Evolutionary conservation across 2,329 filamentous ascomycete species (phyloP).

Genomic region (Penicillium sp.): DNA sequence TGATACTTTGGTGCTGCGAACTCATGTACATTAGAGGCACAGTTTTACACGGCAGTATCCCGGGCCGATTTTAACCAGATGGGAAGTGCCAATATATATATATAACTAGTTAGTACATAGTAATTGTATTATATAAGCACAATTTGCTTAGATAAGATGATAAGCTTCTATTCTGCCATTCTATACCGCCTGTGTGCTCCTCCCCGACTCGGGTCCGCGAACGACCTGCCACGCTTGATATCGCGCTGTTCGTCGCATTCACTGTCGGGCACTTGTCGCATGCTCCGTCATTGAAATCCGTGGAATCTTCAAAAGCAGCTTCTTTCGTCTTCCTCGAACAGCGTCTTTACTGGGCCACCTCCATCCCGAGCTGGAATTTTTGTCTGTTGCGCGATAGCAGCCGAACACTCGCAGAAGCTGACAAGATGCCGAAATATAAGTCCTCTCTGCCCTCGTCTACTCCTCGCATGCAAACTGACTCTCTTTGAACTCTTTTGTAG

Average conservation of each 20-base stretch:
- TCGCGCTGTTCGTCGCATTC: background rate
- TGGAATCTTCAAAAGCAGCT: background rate
- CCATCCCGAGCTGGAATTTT: slow-evolving; percentile 24
- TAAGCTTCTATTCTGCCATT: slow-evolving; percentile 17
- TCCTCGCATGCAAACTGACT: slow-evolving; percentile 40
- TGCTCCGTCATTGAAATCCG: background rate
- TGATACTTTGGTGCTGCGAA: too few relatives aligned
- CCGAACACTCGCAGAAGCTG: slow-evolving; percentile 22
- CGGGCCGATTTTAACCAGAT: too few relatives aligned
- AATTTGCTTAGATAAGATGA: background rate
- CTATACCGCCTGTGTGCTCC: slow-evolving; percentile 3
- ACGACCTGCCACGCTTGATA: background rate
- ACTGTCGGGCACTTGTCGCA: background rate
- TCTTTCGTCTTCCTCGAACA: too few relatives aligned
- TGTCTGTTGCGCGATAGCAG: slow-evolving; percentile 21
- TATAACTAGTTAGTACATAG: too few relatives aligned
- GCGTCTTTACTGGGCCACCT: background rate
- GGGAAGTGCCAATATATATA: too few relatives aligned
- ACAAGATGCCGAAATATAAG: slow-evolving; percentile 88
- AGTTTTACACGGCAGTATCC: too few relatives aligned
- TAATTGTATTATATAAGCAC: too few relatives aligned
- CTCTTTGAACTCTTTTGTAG: slow-evolving; percentile 70
- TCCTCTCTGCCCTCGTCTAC: slow-evolving; percentile 27
- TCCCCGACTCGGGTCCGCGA: background rate
- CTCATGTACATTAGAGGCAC: too few relatives aligned